A percentile compares a stretch with the other conserved stretches of the same genome.
These are phyloP conservation scores for Durotheca rogersii DNA, from an alignment of 495 filamentous ascomycete species.

Conservation along the genomic window DNA sequence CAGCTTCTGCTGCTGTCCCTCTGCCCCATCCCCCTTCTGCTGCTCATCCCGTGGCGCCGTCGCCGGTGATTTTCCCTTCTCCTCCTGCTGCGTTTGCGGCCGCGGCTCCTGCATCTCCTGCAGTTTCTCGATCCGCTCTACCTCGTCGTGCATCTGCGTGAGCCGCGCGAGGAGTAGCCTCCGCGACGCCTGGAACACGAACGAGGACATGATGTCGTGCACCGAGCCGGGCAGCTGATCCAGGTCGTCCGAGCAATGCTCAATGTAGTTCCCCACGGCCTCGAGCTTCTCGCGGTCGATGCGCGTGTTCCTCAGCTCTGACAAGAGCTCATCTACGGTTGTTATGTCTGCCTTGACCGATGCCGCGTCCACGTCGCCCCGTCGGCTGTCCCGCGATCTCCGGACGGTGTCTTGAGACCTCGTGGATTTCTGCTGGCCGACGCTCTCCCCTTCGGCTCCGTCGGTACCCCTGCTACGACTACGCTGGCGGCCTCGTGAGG, in stretches of 20 bases:
- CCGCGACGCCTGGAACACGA: constrained; percentile 87
- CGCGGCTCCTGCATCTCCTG: constrained; percentile 28
- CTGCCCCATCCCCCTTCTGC: constrained; percentile 10
- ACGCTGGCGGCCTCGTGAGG: constrained; percentile 1
- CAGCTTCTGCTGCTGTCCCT: constrained; percentile 23
- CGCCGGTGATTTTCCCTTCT: constrained; percentile 30
- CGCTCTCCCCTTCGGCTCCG: not conserved
- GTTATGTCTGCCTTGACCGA: constrained; percentile 26
- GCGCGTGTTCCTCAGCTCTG: constrained; percentile 60
- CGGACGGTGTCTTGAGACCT: constrained; percentile 33
- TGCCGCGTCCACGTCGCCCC: constrained; percentile 22
- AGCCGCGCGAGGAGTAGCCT: constrained; percentile 71
- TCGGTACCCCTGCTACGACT: not conserved
- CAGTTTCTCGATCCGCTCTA: constrained; percentile 20
- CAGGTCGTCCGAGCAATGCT: constrained; percentile 77
- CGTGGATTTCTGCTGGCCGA: constrained; percentile 14
- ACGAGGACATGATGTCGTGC: constrained; percentile 77
- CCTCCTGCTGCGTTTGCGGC: not conserved
- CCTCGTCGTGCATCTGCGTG: constrained; percentile 59
- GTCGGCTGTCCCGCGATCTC: constrained; percentile 43
- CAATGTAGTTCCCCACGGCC: constrained; percentile 73
- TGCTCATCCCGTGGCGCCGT: constrained; percentile 4
- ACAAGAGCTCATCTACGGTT: constrained; percentile 36
- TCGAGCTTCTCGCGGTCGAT: constrained; percentile 92
- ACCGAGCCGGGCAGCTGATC: constrained; percentile 75